phyloP scores from a whole-genome alignment of 2,329 filamentous ascomycete genomes.

The Penicillium rolfsii region DNA sequence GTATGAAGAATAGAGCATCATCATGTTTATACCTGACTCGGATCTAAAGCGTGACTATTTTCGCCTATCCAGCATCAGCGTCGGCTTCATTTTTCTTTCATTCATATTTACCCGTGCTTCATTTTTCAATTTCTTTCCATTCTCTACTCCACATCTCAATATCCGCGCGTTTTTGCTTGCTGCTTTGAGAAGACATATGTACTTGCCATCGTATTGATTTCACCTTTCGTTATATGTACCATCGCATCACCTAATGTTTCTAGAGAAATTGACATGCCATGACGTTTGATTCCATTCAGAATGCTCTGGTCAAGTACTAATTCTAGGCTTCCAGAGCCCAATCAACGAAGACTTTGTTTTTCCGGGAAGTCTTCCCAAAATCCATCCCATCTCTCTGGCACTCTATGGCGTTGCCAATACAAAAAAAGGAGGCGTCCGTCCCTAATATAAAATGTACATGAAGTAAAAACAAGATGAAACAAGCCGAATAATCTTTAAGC shows the following conservation, averaged over 20 bases:
- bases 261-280: neutral
- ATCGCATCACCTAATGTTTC: neutral
- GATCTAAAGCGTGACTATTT: slow-evolving; percentile 1
- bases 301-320: neutral
- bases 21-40: slow-evolving; percentile 9
- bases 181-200: neutral
- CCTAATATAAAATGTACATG: neutral
- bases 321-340: neutral
- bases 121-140: neutral
- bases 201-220: neutral
- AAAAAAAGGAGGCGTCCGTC: too few relatives aligned
- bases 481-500: neutral
- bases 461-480: neutral
- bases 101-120: neutral
- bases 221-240: neutral
- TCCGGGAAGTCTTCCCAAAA: neutral
- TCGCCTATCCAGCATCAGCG: slow-evolving; percentile 8
- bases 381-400: too few relatives aligned
- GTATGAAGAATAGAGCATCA: slow-evolving; percentile 14
- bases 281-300: neutral
- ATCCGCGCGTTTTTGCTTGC: neutral
- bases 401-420: neutral
- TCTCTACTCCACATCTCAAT: neutral
- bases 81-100: neutral
- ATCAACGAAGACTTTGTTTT: neutral